These are phyloP conservation scores for Diaporthe ilicicola DNA, from an alignment of 2,329 filamentous ascomycete species.

Conservation along the genomic window DNA sequence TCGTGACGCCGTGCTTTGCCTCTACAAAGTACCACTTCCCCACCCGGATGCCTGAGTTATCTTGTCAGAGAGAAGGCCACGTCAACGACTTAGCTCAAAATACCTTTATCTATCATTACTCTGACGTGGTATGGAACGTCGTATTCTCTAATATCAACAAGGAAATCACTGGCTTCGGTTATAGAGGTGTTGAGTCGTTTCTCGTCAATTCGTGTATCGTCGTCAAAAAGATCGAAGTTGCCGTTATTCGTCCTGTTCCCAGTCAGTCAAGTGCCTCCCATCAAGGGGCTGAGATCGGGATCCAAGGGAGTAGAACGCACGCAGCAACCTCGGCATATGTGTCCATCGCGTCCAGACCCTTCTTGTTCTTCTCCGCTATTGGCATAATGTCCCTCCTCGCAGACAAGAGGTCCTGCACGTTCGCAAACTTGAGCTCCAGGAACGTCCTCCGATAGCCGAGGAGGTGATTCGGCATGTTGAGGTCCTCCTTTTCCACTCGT, in stretches of 20 bases:
- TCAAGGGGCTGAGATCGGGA: slow-evolving; percentile 8
- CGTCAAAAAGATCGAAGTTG: slow-evolving; percentile 95
- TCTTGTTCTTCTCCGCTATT: slow-evolving; percentile 95
- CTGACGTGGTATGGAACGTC: slow-evolving; percentile 99
- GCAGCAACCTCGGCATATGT: slow-evolving; percentile 96
- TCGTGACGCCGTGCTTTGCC: slow-evolving; percentile 88
- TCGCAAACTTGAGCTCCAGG: slow-evolving; percentile 85
- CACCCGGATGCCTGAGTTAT: slow-evolving; percentile 80
- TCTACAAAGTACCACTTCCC: slow-evolving; percentile 98
- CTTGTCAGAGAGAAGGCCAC: slow-evolving; percentile 36
- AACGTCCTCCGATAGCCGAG: slow-evolving; percentile 91
- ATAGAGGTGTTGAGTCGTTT: slow-evolving; percentile 78
- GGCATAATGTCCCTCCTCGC: slow-evolving; percentile 86
- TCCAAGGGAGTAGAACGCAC: slow-evolving; percentile 52
- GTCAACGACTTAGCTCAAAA: neutral
- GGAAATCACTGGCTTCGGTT: slow-evolving; percentile 92
- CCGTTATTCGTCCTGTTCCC: slow-evolving; percentile 68
- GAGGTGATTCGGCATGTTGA: slow-evolving; percentile 94
- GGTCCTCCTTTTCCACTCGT: slow-evolving; percentile 88
- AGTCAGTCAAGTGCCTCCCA: slow-evolving; percentile 36
- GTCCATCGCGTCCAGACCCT: slow-evolving; percentile 96
- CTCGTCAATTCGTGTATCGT: slow-evolving; percentile 81
- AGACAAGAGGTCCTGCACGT: slow-evolving; percentile 86
- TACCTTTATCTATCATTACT: slow-evolving; percentile 86
- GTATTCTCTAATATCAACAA: slow-evolving; percentile 98